Percentiles rank a stretch among this genome's conserved stretches.
Conservation (phyloP, 1,139 yeast genomes). For the Taiozyma onychis region DNA sequence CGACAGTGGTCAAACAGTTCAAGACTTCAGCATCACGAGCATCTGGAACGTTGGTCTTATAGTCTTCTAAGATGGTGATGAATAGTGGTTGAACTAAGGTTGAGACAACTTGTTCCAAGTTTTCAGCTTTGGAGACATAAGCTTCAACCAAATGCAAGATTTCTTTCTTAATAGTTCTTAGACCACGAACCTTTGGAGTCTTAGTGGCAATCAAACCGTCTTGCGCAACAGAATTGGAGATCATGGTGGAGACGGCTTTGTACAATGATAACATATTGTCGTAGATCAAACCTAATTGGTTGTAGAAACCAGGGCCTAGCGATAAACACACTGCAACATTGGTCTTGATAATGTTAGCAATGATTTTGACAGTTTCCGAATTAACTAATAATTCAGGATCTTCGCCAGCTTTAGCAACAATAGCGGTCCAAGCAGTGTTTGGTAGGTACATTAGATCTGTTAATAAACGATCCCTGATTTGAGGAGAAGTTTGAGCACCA, state of each 20-base stretch:
- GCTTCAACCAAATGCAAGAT: conserved; percentile 85
- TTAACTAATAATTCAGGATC: conserved; percentile 81
- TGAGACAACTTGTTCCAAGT: conserved; percentile 77
- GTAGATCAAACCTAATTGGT: conserved; percentile 84
- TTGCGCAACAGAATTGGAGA: conserved; percentile 69
- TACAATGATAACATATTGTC: conserved; percentile 87
- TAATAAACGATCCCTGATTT: conserved; percentile 66
- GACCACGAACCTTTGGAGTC: conserved; percentile 91
- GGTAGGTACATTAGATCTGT: conserved; percentile 84
- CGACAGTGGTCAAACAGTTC: conserved; percentile 89
- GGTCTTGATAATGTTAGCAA: conserved; percentile 90
- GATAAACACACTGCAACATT: conserved; percentile 92
- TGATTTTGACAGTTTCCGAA: conserved; percentile 84
- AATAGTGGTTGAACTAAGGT: conserved; percentile 82
- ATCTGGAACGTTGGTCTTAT: conserved; percentile 83
- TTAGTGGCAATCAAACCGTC: conserved; percentile 88
- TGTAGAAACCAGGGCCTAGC: conserved; percentile 85
- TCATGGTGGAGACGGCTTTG: conserved; percentile 86
- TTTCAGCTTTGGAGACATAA: conserved; percentile 81
- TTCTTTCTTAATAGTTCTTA: conserved; percentile 95
- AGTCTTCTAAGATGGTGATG: conserved; percentile 84
- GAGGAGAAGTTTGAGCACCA: conserved; percentile 69
- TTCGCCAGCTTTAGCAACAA: conserved; percentile 80
- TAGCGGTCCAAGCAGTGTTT: conserved; percentile 90
- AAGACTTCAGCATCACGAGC: conserved; percentile 98